These are phyloP conservation scores for Alternaria solani DNA, from an alignment of 2,329 filamentous ascomycete species.

Conservation along the genomic window DNA sequence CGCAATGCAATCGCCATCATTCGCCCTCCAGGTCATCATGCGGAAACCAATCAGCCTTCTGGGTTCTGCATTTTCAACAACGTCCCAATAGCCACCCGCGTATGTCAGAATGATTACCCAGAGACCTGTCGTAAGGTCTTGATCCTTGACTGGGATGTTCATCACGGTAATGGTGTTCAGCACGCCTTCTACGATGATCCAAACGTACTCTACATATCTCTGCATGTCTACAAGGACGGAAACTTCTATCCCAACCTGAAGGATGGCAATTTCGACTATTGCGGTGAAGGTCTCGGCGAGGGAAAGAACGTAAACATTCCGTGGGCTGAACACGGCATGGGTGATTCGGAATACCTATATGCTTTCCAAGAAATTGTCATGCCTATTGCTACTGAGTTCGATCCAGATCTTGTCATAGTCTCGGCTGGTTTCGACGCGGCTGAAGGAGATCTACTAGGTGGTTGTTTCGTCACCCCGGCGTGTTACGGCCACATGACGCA, in stretches of 20 bases:
- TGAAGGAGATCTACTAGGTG: constrained; percentile 89
- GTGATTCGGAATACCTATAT: constrained; percentile 94
- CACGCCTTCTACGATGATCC: constrained; percentile 96
- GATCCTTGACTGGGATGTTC: constrained; percentile 88
- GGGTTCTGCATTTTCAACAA: constrained; percentile 99
- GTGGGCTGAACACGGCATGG: constrained; percentile 78
- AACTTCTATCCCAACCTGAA: constrained; percentile 78
- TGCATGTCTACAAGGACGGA: constrained; percentile 87
- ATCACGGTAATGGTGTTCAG: constrained; percentile 89
- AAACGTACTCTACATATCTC: constrained; percentile 92
- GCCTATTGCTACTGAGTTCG: constrained; percentile 92
- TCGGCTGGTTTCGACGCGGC: constrained; percentile 97
- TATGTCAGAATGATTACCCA: constrained; percentile 83
- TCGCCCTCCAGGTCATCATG: constrained; percentile 92
- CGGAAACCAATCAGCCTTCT: constrained; percentile 84
- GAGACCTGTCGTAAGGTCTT: constrained; percentile 85
- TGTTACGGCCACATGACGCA: constrained; percentile 99
- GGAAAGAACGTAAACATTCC: constrained; percentile 75
- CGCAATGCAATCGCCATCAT: constrained; percentile 98
- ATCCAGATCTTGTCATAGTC: constrained; percentile 93
- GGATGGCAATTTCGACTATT: constrained; percentile 67
- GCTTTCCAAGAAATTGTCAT: constrained; percentile 96
- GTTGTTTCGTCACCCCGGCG: constrained; percentile 87
- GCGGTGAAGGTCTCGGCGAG: constrained; percentile 64
- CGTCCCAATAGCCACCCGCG: constrained; percentile 88